Conservation (phyloP, 2,329 filamentous ascomycete species). For the Sporothrix humicola region DNA sequence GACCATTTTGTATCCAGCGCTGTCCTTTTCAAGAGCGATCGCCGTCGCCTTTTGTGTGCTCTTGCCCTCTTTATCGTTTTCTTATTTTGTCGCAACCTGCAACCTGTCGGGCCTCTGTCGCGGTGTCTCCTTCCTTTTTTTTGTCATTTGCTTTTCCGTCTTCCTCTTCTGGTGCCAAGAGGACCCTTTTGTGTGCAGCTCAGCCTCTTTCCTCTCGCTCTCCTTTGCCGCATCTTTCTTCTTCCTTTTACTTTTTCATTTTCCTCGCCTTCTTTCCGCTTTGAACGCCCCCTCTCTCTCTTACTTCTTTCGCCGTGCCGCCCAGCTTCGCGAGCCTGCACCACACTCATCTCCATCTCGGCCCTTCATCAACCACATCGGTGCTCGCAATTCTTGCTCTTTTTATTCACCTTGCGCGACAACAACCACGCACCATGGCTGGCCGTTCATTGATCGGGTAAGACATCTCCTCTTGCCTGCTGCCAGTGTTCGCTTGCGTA, state of each 20-base stretch:
- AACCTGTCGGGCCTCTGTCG: not conserved
- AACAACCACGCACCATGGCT: slow-evolving; percentile 13
- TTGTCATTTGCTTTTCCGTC: too few relatives aligned
- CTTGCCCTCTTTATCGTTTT: slow-evolving; percentile 7
- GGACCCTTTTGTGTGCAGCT: not conserved
- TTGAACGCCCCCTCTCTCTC: not conserved
- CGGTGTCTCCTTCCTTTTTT: not conserved
- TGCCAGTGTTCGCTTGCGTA: not conserved
- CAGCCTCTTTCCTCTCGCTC: not conserved
- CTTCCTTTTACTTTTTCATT: not conserved
- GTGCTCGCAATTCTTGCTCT: not conserved
- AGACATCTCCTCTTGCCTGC: not conserved
- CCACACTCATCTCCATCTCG: not conserved
- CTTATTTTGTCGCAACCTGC: not conserved
- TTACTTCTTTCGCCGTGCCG: not conserved
- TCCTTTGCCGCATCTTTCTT: not conserved
- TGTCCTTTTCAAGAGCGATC: not conserved
- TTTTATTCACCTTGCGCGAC: not conserved
- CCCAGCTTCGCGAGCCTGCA: not conserved
- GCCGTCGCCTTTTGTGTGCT: not conserved
- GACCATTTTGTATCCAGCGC: not conserved
- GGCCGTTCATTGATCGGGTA: slow-evolving; percentile 26
- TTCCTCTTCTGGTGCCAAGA: not conserved
- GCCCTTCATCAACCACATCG: not conserved
- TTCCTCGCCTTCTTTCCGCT: not conserved